phyloP scores from a whole-genome alignment of 805 yeast species.

The Yarrowia sp. region DNA sequence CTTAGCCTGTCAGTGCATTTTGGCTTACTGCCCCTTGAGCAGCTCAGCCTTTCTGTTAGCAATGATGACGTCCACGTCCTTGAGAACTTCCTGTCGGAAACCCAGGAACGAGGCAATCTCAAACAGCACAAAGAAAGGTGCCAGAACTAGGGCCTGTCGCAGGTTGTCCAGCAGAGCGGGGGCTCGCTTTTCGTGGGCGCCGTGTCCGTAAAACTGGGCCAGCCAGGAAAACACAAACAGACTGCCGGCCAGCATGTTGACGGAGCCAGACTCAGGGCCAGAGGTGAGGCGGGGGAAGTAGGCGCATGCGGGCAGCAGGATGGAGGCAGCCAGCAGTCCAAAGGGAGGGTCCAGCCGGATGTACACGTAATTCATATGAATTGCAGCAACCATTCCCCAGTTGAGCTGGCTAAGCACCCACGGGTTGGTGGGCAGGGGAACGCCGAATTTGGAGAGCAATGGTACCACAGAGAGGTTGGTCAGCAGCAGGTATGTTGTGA shows the following conservation, averaged over 20 bases:
- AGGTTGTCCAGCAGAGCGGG: slow-evolving; percentile 86
- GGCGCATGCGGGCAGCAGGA: slow-evolving; percentile 38
- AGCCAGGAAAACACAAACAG: slow-evolving; percentile 65
- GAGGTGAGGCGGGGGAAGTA: slow-evolving; percentile 36
- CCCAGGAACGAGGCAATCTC: slow-evolving; percentile 75
- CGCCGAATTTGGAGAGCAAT: slow-evolving; percentile 1
- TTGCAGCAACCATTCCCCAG: slow-evolving; percentile 46
- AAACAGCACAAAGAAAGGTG: slow-evolving; percentile 83
- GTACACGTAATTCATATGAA: slow-evolving; percentile 58
- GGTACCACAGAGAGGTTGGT: slow-evolving; percentile 36
- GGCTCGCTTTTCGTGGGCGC: slow-evolving; percentile 69
- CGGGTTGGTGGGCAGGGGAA: slow-evolving; percentile 24
- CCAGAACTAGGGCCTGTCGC: slow-evolving; percentile 79
- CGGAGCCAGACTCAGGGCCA: slow-evolving; percentile 34
- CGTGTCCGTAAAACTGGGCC: slow-evolving; percentile 86
- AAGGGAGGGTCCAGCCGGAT: slow-evolving; percentile 50
- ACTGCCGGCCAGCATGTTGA: slow-evolving; percentile 36
- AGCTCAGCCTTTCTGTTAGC: slow-evolving; percentile 34
- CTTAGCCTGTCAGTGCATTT: not conserved
- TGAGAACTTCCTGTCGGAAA: slow-evolving; percentile 49
- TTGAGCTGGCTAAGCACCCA: slow-evolving; percentile 38
- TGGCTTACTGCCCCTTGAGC: slow-evolving; percentile 10
- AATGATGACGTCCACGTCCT: slow-evolving; percentile 47
- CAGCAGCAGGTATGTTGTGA: slow-evolving; percentile 48
- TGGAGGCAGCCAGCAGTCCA: slow-evolving; percentile 47